A percentile compares a stretch with the other conserved stretches of the same genome.
These are phyloP conservation scores for Brassica napus DNA, from an alignment of 345 rosid genomes.

Conservation along the genomic window Da-Ae NC_063439.1:18580001-18580500, in stretches of 20 bases:
- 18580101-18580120: slow-evolving; percentile 77
- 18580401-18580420: not conserved
- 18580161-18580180: not conserved
- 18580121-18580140: slow-evolving; percentile 73
- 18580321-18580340: too few species aligned
- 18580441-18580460: slow-evolving; percentile 94
- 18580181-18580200: not conserved
- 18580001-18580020: slow-evolving; percentile 13
- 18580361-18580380: not conserved
- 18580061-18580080: slow-evolving; percentile 72
- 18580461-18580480: slow-evolving; percentile 97
- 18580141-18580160: slow-evolving; percentile 15
- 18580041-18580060: not conserved
- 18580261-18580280: not conserved
- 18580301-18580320: slow-evolving; percentile 1
- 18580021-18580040: not conserved
- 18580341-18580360: not conserved
- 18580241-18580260: not conserved
- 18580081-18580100: slow-evolving; percentile 61
- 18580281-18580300: not conserved
- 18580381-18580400: not conserved
- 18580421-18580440: slow-evolving; percentile 17
- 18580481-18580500: slow-evolving; percentile 80
- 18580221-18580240: not conserved
- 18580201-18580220: not conserved